Conservation (phyloP, 1,284 basidiomycete genomes). For the Sanghuangporus baumii region DNA sequence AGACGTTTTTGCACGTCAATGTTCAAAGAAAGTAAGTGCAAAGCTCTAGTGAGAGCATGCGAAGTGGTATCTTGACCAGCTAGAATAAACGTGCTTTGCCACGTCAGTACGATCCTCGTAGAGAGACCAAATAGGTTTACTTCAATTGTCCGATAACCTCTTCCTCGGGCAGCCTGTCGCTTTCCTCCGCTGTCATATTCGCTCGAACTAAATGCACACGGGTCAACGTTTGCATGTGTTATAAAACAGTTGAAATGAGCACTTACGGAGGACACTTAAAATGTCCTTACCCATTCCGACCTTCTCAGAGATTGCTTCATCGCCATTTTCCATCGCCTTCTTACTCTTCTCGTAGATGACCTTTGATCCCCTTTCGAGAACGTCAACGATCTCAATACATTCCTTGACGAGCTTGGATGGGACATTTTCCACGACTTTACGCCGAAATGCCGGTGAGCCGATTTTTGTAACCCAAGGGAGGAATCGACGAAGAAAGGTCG, state of each 20-base stretch:
- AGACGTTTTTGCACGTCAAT: constrained; percentile 29
- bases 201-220: constrained; percentile 22
- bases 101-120: constrained; percentile 3
- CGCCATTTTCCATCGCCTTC: constrained; percentile 14
- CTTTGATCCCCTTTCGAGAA: constrained; percentile 15
- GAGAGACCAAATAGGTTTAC: constrained; percentile 16
- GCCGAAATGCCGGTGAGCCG: constrained; percentile 17
- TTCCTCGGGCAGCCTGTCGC: constrained; percentile 3
- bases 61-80: constrained; percentile 35
- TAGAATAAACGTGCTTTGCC: constrained; percentile 31
- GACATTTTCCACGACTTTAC: constrained; percentile 8
- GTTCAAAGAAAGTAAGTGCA: constrained; percentile 30
- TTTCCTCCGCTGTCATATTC: constrained; percentile 4
- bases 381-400: constrained; percentile 29
- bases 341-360: constrained; percentile 18
- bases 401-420: constrained; percentile 17
- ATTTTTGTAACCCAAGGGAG: constrained; percentile 5
- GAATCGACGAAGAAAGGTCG: constrained; percentile 4
- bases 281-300: constrained; percentile 24
- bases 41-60: constrained; percentile 30
- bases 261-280: constrained; percentile 22
- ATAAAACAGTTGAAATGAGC: neutral
- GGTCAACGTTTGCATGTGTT: neutral
- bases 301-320: constrained; percentile 16
- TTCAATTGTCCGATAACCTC: constrained; percentile 21